phyloP scores from a whole-genome alignment of 108 stramenopile genomes.

The Pseudonitzschia pungens region DNA sequence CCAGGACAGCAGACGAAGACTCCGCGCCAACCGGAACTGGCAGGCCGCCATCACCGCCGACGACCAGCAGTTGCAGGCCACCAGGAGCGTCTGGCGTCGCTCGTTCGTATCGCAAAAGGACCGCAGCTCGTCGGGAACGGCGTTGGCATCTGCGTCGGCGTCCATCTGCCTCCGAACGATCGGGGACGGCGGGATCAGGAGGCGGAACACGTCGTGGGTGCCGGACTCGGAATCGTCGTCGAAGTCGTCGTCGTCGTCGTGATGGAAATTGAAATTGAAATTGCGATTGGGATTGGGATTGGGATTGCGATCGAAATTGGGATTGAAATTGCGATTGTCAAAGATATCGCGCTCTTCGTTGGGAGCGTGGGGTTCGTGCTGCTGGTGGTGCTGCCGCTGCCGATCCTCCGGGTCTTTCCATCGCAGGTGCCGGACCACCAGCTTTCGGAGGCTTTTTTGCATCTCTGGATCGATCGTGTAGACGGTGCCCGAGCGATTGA shows the following conservation, averaged over 20 bases:
- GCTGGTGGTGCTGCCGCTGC: not conserved
- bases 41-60: not conserved
- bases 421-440: not conserved
- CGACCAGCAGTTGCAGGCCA: not conserved
- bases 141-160: not conserved
- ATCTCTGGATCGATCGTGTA: not conserved
- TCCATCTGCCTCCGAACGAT: too few species aligned
- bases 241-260: too few species aligned
- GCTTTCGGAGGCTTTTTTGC: not conserved
- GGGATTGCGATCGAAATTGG: too few species aligned
- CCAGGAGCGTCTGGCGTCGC: not conserved
- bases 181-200: too few species aligned
- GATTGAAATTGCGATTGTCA: too few species aligned
- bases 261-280: too few species aligned
- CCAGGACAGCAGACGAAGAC: not conserved
- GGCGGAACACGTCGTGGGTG: too few species aligned
- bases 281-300: too few species aligned
- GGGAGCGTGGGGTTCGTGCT: too few species aligned
- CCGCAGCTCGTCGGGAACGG: not conserved
- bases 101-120: too few species aligned
- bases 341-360: too few species aligned
- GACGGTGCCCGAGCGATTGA: not conserved
- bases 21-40: not conserved
- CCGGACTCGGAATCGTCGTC: too few species aligned
- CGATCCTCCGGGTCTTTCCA: not conserved